These are phyloP conservation scores for Kodamaea laetipori DNA, from an alignment of 805 yeast species.

Conservation along the genomic window DNA sequence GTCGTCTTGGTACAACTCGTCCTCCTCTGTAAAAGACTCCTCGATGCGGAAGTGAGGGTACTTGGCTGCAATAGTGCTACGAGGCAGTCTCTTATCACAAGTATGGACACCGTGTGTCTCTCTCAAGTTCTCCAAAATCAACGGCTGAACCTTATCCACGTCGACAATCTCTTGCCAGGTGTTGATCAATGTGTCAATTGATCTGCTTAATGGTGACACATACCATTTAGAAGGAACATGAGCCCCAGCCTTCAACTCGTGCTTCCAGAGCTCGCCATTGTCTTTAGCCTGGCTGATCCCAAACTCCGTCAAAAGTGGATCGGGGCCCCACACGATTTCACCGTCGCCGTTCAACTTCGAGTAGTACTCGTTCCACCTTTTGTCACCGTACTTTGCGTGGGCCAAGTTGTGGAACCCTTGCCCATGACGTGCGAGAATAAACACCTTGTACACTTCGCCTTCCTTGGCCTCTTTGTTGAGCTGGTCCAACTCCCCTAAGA, in stretches of 20 bases:
- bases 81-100: slow-evolving; percentile 49
- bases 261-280: slow-evolving; percentile 43
- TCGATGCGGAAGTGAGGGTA: slow-evolving; percentile 46
- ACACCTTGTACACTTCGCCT: slow-evolving; percentile 43
- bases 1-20: slow-evolving; percentile 40
- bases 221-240: slow-evolving; percentile 43
- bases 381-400: slow-evolving; percentile 46
- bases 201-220: slow-evolving; percentile 54
- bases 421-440: slow-evolving; percentile 55
- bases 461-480: slow-evolving; percentile 34
- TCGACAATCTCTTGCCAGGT: slow-evolving; percentile 46
- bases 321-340: slow-evolving; percentile 51
- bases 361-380: slow-evolving; percentile 50
- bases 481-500: slow-evolving; percentile 26
- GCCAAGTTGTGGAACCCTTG: slow-evolving; percentile 56
- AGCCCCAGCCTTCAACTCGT: slow-evolving; percentile 34
- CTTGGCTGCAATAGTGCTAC: slow-evolving; percentile 39
- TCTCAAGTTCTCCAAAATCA: slow-evolving; percentile 48
- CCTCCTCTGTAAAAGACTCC: slow-evolving; percentile 48
- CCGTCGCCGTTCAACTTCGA: slow-evolving; percentile 48
- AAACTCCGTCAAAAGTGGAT: slow-evolving; percentile 50
- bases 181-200: slow-evolving; percentile 49
- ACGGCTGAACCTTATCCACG: slow-evolving; percentile 29
- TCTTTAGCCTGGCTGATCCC: slow-evolving; percentile 49
- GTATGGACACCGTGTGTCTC: slow-evolving; percentile 54